Base-by-base conservation (phyloP, 2,329 filamentous ascomycete species). In the Ophiosphaerella narmari region DNA sequence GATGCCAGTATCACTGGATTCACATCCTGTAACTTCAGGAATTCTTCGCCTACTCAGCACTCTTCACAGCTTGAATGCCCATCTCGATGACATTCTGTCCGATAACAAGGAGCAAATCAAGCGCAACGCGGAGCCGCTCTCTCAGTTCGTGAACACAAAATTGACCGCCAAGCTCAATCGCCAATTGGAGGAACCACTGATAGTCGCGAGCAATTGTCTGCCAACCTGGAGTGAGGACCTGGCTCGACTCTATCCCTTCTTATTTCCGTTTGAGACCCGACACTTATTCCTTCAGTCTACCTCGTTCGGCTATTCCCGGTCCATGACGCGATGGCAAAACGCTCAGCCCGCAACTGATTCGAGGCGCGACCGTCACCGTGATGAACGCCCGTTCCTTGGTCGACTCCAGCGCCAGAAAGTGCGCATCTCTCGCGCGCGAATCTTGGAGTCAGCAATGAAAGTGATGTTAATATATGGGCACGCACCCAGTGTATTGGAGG, bases 391-490 rank as follows among this genome's bases (percentile, higher is more conserved):
- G 2, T 96, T 95, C 80, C 79, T 97, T 2, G 94, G 94, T 12
- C 85, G 93, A 36, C 82, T 97, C 1, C 94, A 97, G 71, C 86
- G 94, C 48, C 94, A 99, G 68, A 99, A 99, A 74, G 93, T 99
- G n/a, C 88, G 94, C 38, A 97, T 99, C 53, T 96, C 93, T 5
- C 86, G 94, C 37, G 86, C 85, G n/a, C 91, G 95, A 65, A 97
- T 99, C 39, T 80, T 99, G 7, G 94, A 99, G 71, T 97, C 94
- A 12, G 94, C 94, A 0, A 81, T 97, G 72, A 99, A 99, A 74
- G 94, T 99, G 26, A 97, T 99, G 93, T 93, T 99, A 63, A 83
- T 97, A 2, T 99, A 99, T 65, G 94, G 94, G 0, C 90, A 90
- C n/a, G 96, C 93, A 1, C 90, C 96, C 51, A 97, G 93, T 70